A percentile compares a stretch with the other conserved stretches of the same genome.
These are phyloP conservation scores for Harrya chromipes DNA, from an alignment of 768 basidiomycete species.

Conservation along the genomic window DNA sequence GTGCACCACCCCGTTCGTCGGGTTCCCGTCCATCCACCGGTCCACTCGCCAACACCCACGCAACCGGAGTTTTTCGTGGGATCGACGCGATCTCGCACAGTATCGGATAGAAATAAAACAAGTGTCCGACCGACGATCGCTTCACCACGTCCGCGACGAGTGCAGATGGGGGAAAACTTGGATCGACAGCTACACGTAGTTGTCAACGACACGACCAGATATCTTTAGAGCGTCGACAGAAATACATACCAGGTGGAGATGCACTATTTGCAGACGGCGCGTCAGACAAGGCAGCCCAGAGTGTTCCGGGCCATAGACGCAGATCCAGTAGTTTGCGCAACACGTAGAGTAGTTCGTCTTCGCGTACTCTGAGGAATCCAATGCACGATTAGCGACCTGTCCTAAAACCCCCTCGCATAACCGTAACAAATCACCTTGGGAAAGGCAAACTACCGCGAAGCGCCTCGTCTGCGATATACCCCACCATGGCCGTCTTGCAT, in stretches of 20 bases:
- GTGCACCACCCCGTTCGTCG: constrained; percentile 6
- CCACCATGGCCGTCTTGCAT: constrained; percentile 63
- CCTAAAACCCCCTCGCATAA: too few species aligned
- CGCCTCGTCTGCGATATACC: constrained; percentile 81
- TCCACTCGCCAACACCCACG: constrained; percentile 48
- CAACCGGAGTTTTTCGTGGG: constrained; percentile 61
- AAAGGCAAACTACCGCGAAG: constrained; percentile 88
- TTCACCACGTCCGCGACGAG: constrained; percentile 70
- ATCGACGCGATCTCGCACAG: constrained; percentile 78
- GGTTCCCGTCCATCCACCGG: constrained; percentile 9
- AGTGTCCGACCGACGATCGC: constrained; percentile 74
- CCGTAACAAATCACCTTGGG: constrained; percentile 53
- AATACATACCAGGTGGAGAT: constrained; percentile 54
- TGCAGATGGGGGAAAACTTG: constrained; percentile 44
- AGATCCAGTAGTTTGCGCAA: constrained; percentile 72
- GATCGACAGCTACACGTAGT: constrained; percentile 38
- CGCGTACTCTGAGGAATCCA: constrained; percentile 54
- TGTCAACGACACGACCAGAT: not conserved
- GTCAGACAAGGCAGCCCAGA: constrained; percentile 76
- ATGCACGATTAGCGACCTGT: not conserved
- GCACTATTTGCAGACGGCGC: constrained; percentile 52
- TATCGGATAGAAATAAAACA: constrained; percentile 84
- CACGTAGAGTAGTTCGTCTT: constrained; percentile 87
- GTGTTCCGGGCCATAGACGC: constrained; percentile 68
- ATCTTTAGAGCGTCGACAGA: not conserved